Base-by-base conservation (phyloP, 805 yeast species). In the Barnettozyma vustinii region DNA sequence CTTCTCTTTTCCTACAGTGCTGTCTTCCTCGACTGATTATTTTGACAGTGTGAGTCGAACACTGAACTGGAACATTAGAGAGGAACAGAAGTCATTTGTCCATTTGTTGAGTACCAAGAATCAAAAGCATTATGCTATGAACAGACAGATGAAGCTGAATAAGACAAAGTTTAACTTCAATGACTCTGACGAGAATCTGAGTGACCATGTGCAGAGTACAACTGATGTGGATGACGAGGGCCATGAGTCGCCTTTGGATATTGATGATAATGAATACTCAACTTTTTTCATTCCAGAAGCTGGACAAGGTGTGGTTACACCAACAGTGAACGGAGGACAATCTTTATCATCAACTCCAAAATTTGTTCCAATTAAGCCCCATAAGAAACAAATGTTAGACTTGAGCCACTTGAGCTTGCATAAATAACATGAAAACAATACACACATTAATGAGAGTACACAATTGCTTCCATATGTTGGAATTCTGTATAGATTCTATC, bases 1-100 rank as follows among this genome's bases (percentile, higher is more conserved):
- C 26, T 92, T 79, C 68, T 96, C 97, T 20, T 94, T 94, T 72
- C 99, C 99, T 5, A 90, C 97, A 1, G 94, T 94, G 3, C 78
- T 82, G 53, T 76, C 87, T 1, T 78, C 85, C 20, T 75, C 81
- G 48, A 78, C 85, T 5, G 94, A 88, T 65, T 82, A 87, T 69
- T 75, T 94, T 65, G 96, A 90, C 64, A 77, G 89, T 60, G 90
- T 89, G 42, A 79, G 92, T 64, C 72, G 96, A 58, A 83, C 95
- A 26, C 69, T 94, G 62, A 89, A 92, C 63, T 94, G 99, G 99
- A 92, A 92, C 64, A 89, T 79, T 25, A 77, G 97, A 56, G 94
- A 89, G 61, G 82, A 82, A 48, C 97, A 92, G 63, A 88, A 87
- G 59, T 84, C 96, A 4, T 86, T 88, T 62, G 76, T 76, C 5